Evolutionary conservation across 2,329 filamentous ascomycete genomes (phyloP), one percentile per base, ranked within the genome.

Genomic region (Elsinoe perseae): DNA sequence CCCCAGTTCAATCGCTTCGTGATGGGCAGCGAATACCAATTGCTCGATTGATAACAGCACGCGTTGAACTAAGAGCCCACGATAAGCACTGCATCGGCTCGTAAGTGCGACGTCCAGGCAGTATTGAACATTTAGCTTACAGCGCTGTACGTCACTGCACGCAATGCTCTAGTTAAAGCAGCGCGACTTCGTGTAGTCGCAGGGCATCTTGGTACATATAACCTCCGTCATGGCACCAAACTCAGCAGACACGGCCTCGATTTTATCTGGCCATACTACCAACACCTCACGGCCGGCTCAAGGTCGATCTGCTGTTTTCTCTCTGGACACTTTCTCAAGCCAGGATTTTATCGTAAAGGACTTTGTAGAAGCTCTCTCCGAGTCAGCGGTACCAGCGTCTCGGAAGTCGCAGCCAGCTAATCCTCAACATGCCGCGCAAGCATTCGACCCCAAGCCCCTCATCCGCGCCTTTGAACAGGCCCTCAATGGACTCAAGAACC

Each of bases 271-370:
- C 54, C 60, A 62, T 50, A 64, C 64, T 44, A 63, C 64, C n/a
- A 56, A 57, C 23, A 42, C 61, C 58, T 61, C 60, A 25, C 62
- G 66, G 36, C 56, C 65, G 2, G 59, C 61, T 9, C 61, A 62
- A 8, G 44, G 61, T 21, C 65, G 65, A 42, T 72, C 69, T 57
- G 73, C 72, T 54, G 71, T 72, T 25, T 96, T 96, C 75, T 89
- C 84, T 8, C 79, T 97, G 59, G 89, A 95, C 43, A 90, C 91
- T 57, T 80, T 80, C 69, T 74, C 75, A 44, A 76, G 69, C 63
- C 75, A 74, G 64, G 93, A 97, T 73, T 98, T 97, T 68, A 96
- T 97, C 61, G 92, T 97, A 62, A 90, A 95, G 67, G 93, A 98
- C 74, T 98, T 98, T 69, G 85, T 98, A 64, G 95, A 98, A 70